Evolutionary conservation across 2,329 filamentous ascomycete genomes (phyloP), one percentile per base, ranked within the genome.

Genomic region (Xylariales sp.): DNA sequence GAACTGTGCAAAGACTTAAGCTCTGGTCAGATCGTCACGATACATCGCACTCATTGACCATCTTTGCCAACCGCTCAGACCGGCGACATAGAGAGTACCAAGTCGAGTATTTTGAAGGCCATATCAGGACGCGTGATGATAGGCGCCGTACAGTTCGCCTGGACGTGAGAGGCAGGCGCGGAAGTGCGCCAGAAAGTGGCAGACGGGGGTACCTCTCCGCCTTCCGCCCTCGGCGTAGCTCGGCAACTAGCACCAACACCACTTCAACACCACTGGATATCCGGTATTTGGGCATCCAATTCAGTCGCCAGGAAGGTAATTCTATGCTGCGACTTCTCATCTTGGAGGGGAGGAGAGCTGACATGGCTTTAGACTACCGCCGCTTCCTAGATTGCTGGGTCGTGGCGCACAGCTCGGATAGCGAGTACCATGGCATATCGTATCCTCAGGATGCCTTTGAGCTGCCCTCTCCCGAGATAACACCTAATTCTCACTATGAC

Each of bases 1-100:
- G 68, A 2, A 67, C 70, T 2, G 71, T 74, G 29, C 71, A 74
- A 52, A 58, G 71, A 36, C 60, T 74, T 44, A 74, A 74, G 54
- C 55, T 74, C 18, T 75, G 71, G 71, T 61, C 62, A 37, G 71
- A 74, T 45, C 60, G 63, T 32, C 65, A 70, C 38, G 67, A 66
- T 11, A 65, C 63, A 4, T 66, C 63, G 29, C 69, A 75, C 48
- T 70, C 64, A 18, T 42, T 74, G 21, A 69, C 67, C 7, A 54
- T 74, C 14, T 65, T 67, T 38, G 70, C 70, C 21, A 72, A 72
- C 44, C 66, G 67, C 37, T 57, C 56, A 6, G 65, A 70, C 33
- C 57, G 66, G 5, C 36, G 42, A 13, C 70, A 70, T 45, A 67
- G 65, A 33, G 71, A 74, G 47, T 74, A 70, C 42, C 56, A 65